These are phyloP conservation scores for Trichaptum fuscoviolaceum DNA, from an alignment of 768 basidiomycete genomes.

Conservation along the genomic window DNA sequence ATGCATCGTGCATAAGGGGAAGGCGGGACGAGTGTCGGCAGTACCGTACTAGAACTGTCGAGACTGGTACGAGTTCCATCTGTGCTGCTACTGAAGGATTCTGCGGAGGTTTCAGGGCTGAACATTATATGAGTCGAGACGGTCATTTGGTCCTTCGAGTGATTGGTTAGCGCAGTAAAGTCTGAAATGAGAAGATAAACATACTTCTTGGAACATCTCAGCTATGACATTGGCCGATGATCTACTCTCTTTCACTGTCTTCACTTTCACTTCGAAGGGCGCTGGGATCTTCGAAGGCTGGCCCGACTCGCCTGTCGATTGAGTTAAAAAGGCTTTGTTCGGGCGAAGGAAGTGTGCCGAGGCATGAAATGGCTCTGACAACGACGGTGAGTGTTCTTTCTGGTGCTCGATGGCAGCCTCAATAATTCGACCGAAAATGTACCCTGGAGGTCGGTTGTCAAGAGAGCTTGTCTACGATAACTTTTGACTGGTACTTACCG, in stretches of 20 bases:
- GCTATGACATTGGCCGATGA: slow-evolving; percentile 53
- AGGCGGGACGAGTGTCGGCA: slow-evolving; percentile 36
- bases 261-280: slow-evolving; percentile 44
- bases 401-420: slow-evolving; percentile 53
- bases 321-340: background rate
- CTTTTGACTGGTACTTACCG: background rate
- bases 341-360: slow-evolving; percentile 51
- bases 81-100: background rate
- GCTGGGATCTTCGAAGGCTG: slow-evolving; percentile 29
- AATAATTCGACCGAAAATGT: slow-evolving; percentile 51
- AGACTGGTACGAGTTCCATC: background rate
- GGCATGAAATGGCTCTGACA: slow-evolving; percentile 56
- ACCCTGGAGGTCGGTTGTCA: slow-evolving; percentile 35
- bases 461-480: no score
- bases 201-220: slow-evolving; percentile 53
- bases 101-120: slow-evolving; percentile 20
- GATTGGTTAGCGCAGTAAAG: slow-evolving; percentile 1
- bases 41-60: slow-evolving; percentile 28
- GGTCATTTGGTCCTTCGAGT: slow-evolving; percentile 35
- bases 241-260: slow-evolving; percentile 40
- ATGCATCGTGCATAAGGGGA: slow-evolving; percentile 57
- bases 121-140: slow-evolving; percentile 55
- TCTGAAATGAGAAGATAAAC: slow-evolving; percentile 12
- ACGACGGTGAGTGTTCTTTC: slow-evolving; percentile 23
- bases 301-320: background rate